Evolutionary conservation across 352 stramenopile genomes (phyloP).

Genomic region (Phytophthora sojae): DNA sequence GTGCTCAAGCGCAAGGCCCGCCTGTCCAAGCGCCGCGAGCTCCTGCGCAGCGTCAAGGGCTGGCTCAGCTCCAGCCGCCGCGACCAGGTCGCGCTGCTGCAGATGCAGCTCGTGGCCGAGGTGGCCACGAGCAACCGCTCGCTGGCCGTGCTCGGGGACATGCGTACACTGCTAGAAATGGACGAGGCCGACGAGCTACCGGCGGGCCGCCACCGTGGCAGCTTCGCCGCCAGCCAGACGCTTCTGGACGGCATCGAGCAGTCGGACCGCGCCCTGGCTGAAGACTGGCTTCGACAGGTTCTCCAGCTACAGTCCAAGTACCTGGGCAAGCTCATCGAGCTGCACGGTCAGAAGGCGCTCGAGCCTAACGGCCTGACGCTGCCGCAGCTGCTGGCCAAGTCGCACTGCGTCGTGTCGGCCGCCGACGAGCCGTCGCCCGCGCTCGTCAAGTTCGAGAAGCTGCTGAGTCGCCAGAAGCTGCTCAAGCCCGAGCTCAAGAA

Average conservation of each 20-base stretch:
- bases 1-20: conserved; percentile 51
- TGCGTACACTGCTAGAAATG: conserved; percentile 60
- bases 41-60: conserved; percentile 56
- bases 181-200: conserved; percentile 38
- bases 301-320: conserved; percentile 67
- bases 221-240: conserved; percentile 47
- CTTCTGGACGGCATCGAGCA: conserved; percentile 58
- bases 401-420: conserved; percentile 11
- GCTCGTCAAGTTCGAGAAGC: conserved; percentile 77
- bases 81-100: conserved; percentile 66
- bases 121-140: conserved; percentile 69
- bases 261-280: conserved; percentile 65
- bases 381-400: conserved; percentile 56
- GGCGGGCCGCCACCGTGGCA: conserved; percentile 23
- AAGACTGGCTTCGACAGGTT: conserved; percentile 61
- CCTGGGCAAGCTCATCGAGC: conserved; percentile 53
- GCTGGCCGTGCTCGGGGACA: conserved; percentile 59
- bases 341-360: conserved; percentile 61
- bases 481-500: conserved; percentile 70
- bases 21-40: conserved; percentile 51
- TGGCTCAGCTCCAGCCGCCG: conserved; percentile 58
- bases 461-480: conserved; percentile 63
- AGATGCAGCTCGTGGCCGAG: conserved; percentile 79
- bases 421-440: conserved; percentile 50
- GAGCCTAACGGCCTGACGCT: conserved; percentile 31